Percentiles rank a stretch among this genome's conserved stretches.
Evolutionary conservation across 2,329 filamentous ascomycete species (phyloP).

Genomic region (Colletotrichum sp.): DNA sequence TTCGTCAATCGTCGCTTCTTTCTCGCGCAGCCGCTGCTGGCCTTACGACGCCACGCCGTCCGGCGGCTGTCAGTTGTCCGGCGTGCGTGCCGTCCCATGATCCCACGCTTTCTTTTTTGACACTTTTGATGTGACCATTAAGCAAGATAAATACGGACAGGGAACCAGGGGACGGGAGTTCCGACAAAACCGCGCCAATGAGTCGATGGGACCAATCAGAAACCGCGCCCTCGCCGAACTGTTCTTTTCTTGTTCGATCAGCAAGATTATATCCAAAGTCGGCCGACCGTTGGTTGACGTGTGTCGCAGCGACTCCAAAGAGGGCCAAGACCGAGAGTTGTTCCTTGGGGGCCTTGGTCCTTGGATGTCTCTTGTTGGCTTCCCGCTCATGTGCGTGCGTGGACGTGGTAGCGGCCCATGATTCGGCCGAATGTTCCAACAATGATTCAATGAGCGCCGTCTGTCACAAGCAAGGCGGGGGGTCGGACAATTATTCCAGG

Average conservation of each 20-base stretch:
- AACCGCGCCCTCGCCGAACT: neutral
- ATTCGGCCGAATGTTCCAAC: conserved; percentile 1
- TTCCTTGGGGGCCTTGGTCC: neutral
- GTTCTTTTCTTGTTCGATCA: neutral
- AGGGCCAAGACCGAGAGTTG: neutral
- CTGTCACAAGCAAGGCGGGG: neutral
- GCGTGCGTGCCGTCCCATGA: neutral
- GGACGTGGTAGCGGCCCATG: neutral
- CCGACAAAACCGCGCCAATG: neutral
- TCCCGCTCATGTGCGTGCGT: neutral
- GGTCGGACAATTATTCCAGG: conserved; percentile 7
- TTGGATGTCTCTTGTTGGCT: neutral
- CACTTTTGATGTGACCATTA: neutral
- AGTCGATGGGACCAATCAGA: neutral
- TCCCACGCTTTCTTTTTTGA: neutral
- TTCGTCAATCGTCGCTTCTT: neutral
- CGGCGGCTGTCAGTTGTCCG: neutral
- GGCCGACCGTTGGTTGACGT: neutral
- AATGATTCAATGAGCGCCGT: neutral
- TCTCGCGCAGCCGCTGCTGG: neutral
- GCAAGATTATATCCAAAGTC: neutral
- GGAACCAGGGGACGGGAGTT: neutral
- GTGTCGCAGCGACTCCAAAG: neutral
- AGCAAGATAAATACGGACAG: neutral
- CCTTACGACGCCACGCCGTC: neutral